These are phyloP conservation scores for Clonostachys rosea DNA, from an alignment of 2,329 filamentous ascomycete genomes.

Conservation along the genomic window DNA sequence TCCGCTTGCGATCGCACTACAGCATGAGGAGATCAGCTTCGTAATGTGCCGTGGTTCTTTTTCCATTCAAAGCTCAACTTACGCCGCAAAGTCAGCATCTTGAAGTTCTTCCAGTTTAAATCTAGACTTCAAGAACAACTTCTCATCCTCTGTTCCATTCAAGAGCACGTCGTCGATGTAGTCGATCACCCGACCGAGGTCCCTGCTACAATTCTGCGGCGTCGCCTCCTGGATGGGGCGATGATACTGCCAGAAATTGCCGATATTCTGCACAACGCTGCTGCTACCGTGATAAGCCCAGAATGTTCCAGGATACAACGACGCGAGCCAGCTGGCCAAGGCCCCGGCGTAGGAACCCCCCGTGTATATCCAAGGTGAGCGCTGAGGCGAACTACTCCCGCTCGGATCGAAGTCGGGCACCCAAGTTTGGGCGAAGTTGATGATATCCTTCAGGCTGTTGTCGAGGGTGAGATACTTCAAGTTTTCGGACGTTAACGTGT, in stretches of 20 bases:
- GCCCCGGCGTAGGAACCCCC: conserved; percentile 78
- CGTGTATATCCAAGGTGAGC: conserved; percentile 70
- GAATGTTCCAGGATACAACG: conserved; percentile 69
- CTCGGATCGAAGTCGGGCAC: conserved; percentile 63
- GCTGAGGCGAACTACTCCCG: conserved; percentile 56
- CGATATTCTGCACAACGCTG: conserved; percentile 70
- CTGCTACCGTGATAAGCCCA: conserved; percentile 74
- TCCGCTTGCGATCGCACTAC: conserved; percentile 13
- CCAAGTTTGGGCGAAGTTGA: conserved; percentile 70
- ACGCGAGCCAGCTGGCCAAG: conserved; percentile 68
- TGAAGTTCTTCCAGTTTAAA: conserved; percentile 36
- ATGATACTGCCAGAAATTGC: conserved; percentile 62
- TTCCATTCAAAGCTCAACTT: neutral
- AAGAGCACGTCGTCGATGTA: conserved; percentile 42
- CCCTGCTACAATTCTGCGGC: conserved; percentile 55
- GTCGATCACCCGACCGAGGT: conserved; percentile 48
- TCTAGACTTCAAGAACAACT: conserved; percentile 32
- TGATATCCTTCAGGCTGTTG: conserved; percentile 70
- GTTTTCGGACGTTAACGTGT: conserved; percentile 59
- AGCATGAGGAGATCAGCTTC: no score
- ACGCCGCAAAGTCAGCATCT: conserved; percentile 42
- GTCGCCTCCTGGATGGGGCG: conserved; percentile 37
- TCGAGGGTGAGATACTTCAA: conserved; percentile 75
- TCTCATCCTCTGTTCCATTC: conserved; percentile 18
- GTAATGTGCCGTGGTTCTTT: no score